Base-by-base conservation (phyloP, 225 moss, liverwort and hornwort genomes). In the Bryum argenteum region DNA sequence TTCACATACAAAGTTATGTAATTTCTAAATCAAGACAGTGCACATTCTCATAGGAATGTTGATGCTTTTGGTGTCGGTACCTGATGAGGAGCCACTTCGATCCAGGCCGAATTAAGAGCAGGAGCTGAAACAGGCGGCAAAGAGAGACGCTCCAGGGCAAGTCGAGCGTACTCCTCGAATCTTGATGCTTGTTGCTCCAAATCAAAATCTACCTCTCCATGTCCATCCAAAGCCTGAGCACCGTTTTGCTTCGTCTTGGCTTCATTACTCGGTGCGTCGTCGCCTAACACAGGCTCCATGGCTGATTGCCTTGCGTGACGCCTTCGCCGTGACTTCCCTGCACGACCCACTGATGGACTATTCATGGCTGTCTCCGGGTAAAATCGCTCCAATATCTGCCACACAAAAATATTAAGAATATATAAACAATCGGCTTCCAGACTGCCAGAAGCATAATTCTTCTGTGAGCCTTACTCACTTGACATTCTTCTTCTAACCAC, bases 241-340 rank as follows among this genome's bases (percentile, higher is more conserved):
- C 15, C 45, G 23, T 62, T 58, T 42, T 71, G 75, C 20, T 56
- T 71, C 43, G 41, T n/a, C 66, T 52, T 52, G 22, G 41, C 24
- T 76, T 63, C 21, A n/a, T n/a, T n/a, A n/a, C n/a, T n/a, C 7
- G 14, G 40, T 52, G 57, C 56, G 61, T 61, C 44, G 3, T 44
- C 41, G 17, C 15, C 40, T 18, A 37, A 21, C 13, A 65, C 51
- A 16, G 71, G 78, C 8, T 78, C 63, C 76, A 68, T 55, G 43
- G 84, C 86, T 60, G 77, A 85, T 68, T 78, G 80, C 70, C 83
- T 81, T 54, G 89, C 79, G 73, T 89, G 86, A 28, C 84, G 83
- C 47, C 89, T 66, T 17, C 89, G 86, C 43, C 80, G 81, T 28
- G 89, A 83, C 71, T 89, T 89, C 1, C 86, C 89, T 75, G 40